phyloP scores from a whole-genome alignment of 306 rosid species.

The Rubus idaeus region DNA sequence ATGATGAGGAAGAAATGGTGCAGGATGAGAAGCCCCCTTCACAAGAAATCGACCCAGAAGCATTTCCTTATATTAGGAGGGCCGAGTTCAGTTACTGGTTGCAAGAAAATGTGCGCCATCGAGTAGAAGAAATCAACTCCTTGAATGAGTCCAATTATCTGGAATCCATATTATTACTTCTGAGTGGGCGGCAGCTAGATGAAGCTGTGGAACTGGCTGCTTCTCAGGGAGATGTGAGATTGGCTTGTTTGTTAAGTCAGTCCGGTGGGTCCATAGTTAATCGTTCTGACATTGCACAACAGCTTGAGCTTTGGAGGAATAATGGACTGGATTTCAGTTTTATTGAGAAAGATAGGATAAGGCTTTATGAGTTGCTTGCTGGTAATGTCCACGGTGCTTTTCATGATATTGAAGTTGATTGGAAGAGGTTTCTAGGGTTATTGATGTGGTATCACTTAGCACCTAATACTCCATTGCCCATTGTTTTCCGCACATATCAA shows the following conservation, averaged over 20 bases:
- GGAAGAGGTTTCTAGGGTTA: conserved; percentile 94
- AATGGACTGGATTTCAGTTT: conserved; percentile 88
- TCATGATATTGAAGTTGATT: conserved; percentile 63
- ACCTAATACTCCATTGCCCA: conserved; percentile 67
- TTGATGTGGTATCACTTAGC: conserved; percentile 87
- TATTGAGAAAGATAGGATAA: conserved; percentile 79
- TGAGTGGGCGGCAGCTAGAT: conserved; percentile 85
- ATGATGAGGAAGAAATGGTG: conserved; percentile 92
- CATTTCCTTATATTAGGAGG: conserved; percentile 84
- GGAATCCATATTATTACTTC: conserved; percentile 65
- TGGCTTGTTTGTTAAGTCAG: conserved; percentile 89
- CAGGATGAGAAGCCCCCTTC: conserved; percentile 68
- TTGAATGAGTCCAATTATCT: conserved; percentile 69
- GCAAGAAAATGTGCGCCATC: conserved; percentile 85
- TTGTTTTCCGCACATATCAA: conserved; percentile 64
- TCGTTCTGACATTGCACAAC: conserved; percentile 71
- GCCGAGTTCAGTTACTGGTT: conserved; percentile 96
- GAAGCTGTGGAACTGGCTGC: conserved; percentile 81
- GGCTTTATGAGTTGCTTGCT: conserved; percentile 78
- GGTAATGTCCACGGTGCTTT: conserved; percentile 72
- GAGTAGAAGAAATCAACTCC: conserved; percentile 75
- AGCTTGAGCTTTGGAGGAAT: conserved; percentile 80
- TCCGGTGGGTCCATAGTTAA: conserved; percentile 86
- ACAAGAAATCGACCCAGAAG: conserved; percentile 71
- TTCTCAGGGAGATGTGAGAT: conserved; percentile 85